Evolutionary conservation across 108 stramenopile species (phyloP).

Genomic region (Cyclotella kingstonii): DNA sequence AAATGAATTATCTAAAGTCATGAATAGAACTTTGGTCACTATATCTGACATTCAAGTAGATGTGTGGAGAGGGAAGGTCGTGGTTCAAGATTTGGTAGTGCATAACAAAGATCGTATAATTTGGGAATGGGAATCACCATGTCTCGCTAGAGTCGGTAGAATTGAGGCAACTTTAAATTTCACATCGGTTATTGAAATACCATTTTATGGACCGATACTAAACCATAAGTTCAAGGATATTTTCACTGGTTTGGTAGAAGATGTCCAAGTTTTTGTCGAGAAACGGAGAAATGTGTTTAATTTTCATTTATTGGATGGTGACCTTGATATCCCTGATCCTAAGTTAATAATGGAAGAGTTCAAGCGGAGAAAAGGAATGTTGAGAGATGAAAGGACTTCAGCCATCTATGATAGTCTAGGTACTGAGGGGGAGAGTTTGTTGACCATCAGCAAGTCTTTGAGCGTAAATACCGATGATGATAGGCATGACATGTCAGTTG

Average conservation of each 20-base stretch:
- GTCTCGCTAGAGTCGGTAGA: conserved; percentile 36
- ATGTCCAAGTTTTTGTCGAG: conserved; percentile 48
- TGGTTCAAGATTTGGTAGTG: conserved; percentile 28
- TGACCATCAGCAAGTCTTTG: conserved; percentile 10
- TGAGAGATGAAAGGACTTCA: background rate
- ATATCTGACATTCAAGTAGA: conserved; percentile 36
- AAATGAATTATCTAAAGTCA: conserved; percentile 23
- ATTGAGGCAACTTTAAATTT: conserved; percentile 42
- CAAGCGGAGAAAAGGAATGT: conserved; percentile 11
- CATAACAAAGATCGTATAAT: conserved; percentile 41
- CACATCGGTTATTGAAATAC: conserved; percentile 34
- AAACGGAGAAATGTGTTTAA: conserved; percentile 44
- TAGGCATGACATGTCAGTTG: conserved; percentile 1
- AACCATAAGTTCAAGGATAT: conserved; percentile 40
- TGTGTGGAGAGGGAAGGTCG: conserved; percentile 34
- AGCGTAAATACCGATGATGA: conserved; percentile 20
- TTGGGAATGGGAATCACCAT: conserved; percentile 52
- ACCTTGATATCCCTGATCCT: conserved; percentile 37
- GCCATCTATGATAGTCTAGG: background rate
- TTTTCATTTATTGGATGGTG: conserved; percentile 42
- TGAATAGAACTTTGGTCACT: conserved; percentile 41
- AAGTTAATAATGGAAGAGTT: conserved; percentile 28
- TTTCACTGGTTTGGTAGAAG: conserved; percentile 38
- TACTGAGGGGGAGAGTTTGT: conserved; percentile 5
- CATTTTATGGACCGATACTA: conserved; percentile 20